phyloP scores from a whole-genome alignment of 208 protist species.

The Trypanosoma lewisi region DNA sequence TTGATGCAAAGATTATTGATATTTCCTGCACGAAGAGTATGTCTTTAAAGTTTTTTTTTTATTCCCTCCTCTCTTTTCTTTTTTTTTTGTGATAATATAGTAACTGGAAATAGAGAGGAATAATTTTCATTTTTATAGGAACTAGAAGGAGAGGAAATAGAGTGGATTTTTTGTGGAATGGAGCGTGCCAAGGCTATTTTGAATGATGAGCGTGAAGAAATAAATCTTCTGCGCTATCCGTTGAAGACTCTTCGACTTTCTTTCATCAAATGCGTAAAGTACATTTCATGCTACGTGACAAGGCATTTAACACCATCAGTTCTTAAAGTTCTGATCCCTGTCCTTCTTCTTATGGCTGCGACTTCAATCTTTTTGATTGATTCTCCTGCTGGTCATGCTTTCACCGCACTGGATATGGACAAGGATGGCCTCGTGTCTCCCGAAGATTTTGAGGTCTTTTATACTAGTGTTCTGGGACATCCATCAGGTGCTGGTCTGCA shows the following conservation, averaged over 20 bases:
- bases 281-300: conserved; percentile 19
- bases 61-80: not conserved
- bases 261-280: conserved; percentile 24
- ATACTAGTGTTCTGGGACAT: conserved; percentile 34
- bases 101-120: not conserved
- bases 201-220: conserved; percentile 32
- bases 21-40: not conserved
- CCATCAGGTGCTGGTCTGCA: conserved; percentile 15
- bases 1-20: not conserved
- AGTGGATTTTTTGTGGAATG: conserved; percentile 20
- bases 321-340: conserved; percentile 39
- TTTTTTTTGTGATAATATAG: too few species aligned
- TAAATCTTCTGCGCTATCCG: conserved; percentile 45
- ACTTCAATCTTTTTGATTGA: conserved; percentile 50
- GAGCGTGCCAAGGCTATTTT: conserved; percentile 35
- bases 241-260: conserved; percentile 39
- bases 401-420: conserved; percentile 48
- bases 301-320: conserved; percentile 30
- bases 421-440: conserved; percentile 46
- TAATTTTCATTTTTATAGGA: too few species aligned
- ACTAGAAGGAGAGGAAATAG: not conserved
- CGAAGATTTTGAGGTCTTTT: conserved; percentile 59
- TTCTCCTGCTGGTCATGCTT: conserved; percentile 33
- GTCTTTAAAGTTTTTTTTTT: not conserved
- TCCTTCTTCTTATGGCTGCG: conserved; percentile 28